phyloP scores from a whole-genome alignment of 257 asterid species.

The Nicotiana sylvestris region DNA sequence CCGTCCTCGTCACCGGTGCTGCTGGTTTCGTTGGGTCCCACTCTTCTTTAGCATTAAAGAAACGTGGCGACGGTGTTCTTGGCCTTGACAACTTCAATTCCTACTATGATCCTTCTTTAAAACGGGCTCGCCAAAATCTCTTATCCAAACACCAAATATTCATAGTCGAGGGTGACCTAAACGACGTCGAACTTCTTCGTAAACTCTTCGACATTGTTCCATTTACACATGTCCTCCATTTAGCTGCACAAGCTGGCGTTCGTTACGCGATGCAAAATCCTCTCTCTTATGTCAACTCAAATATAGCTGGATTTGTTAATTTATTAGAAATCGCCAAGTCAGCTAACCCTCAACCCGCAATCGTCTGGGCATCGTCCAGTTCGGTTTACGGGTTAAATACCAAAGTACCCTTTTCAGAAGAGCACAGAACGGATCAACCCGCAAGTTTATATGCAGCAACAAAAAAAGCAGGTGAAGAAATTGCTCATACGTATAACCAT shows the following conservation, averaged over 20 bases:
- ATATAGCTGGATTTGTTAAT: constrained; percentile 77
- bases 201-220: constrained; percentile 84
- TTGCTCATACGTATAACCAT: constrained; percentile 87
- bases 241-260: constrained; percentile 97
- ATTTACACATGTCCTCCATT: constrained; percentile 64
- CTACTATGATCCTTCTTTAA: constrained; percentile 75
- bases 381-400: constrained; percentile 84
- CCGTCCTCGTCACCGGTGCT: constrained; percentile 88
- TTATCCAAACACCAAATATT: constrained; percentile 46
- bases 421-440: constrained; percentile 71
- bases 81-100: constrained; percentile 89
- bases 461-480: constrained; percentile 89
- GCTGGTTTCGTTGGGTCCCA: constrained; percentile 91
- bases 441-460: constrained; percentile 97
- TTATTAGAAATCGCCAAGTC: constrained; percentile 69
- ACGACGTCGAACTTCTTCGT: constrained; percentile 48
- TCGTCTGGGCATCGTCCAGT: constrained; percentile 91
- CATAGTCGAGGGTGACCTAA: constrained; percentile 68
- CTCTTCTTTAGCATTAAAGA: constrained; percentile 67
- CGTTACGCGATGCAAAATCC: constrained; percentile 99
- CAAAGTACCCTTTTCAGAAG: constrained; percentile 69
- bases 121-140: constrained; percentile 55
- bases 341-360: constrained; percentile 92
- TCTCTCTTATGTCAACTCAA: constrained; percentile 60
- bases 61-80: constrained; percentile 87